Evolutionary conservation across 495 filamentous ascomycete species (phyloP).

Genomic region (Podospora anserina): DNA sequence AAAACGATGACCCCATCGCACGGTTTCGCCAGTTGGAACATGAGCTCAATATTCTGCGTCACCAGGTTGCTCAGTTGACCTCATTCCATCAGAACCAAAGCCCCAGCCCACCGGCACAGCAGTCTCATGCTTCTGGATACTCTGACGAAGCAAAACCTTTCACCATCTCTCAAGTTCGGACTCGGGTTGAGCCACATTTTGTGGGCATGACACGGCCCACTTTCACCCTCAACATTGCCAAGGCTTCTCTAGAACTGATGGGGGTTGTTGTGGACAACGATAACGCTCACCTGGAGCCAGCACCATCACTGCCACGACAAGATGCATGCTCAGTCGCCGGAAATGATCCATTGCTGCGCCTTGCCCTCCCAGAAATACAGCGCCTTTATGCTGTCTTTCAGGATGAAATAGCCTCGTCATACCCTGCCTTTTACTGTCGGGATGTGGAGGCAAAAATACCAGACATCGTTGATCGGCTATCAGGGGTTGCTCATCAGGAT

Average conservation of each 20-base stretch:
- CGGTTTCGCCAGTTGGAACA: background rate
- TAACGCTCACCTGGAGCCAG: background rate
- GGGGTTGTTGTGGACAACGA: constrained; percentile 4
- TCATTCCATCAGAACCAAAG: background rate
- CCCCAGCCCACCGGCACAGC: background rate
- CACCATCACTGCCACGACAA: background rate
- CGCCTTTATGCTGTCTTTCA: background rate
- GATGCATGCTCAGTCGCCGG: background rate
- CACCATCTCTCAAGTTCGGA: too few relatives aligned
- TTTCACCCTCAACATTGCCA: constrained; percentile 20
- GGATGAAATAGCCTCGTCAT: background rate
- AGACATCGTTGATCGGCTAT: too few relatives aligned
- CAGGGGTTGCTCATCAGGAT: too few relatives aligned
- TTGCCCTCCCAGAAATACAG: background rate
- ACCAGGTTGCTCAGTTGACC: background rate
- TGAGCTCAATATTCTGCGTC: background rate
- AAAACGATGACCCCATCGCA: background rate
- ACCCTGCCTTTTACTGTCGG: too few relatives aligned
- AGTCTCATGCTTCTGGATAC: background rate
- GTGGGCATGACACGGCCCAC: constrained; percentile 20
- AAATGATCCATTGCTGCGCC: background rate
- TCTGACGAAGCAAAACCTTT: background rate
- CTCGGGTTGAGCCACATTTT: constrained; percentile 16
- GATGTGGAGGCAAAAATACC: too few relatives aligned
- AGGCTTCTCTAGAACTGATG: constrained; percentile 18